phyloP scores from a whole-genome alignment of 306 rosid species.

The Trifolium subterraneum region DNA sequence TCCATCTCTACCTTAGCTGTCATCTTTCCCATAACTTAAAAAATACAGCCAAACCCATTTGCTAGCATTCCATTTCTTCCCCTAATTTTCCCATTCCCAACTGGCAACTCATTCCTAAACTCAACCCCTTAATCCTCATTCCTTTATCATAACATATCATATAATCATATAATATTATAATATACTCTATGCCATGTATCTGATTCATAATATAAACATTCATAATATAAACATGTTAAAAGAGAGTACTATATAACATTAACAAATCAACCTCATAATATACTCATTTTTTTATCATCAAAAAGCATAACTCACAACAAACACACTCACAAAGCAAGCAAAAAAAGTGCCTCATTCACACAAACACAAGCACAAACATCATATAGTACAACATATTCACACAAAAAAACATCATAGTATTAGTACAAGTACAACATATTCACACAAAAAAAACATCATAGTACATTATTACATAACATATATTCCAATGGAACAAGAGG shows the following conservation, averaged over 20 bases:
- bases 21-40: not conserved
- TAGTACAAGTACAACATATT: no score
- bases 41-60: conserved; percentile 43
- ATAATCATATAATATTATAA: no score
- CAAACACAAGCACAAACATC: not conserved
- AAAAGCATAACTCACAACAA: conserved; percentile 16
- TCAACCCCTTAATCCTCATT: not conserved
- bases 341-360: not conserved
- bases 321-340: not conserved
- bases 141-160: no score
- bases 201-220: no score
- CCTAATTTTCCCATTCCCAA: not conserved
- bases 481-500: conserved; percentile 54
- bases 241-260: not conserved
- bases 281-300: not conserved
- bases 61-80: not conserved
- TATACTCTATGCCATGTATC: no score
- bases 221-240: no score
- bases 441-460: conserved; percentile 15
- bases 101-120: not conserved
- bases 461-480: not conserved
- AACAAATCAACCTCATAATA: not conserved
- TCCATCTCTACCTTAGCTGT: conserved; percentile 17
- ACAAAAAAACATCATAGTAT: no score
- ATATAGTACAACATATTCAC: not conserved